Conservation (phyloP, 2,329 filamentous ascomycete genomes). For the Sclerotinia glacialis region DNA sequence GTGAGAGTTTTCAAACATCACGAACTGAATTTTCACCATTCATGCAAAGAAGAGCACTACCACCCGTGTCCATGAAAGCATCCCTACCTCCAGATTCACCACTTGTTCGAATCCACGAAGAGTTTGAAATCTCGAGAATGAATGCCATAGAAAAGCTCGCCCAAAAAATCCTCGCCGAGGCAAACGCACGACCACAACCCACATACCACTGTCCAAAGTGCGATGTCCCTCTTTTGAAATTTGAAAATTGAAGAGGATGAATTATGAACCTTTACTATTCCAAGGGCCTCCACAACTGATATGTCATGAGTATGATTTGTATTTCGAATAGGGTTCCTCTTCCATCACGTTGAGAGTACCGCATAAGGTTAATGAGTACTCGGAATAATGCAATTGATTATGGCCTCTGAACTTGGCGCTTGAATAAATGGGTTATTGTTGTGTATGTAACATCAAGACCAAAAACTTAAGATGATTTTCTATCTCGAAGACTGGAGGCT, state of each 20-base stretch:
- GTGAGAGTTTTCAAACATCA: not conserved
- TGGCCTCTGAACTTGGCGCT: not conserved
- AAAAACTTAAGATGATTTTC: not conserved
- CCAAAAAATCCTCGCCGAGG: not conserved
- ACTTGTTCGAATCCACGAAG: not conserved
- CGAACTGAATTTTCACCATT: not conserved
- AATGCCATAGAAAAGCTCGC: not conserved
- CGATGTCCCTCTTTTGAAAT: not conserved
- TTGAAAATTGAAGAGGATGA: not conserved
- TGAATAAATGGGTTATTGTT: not conserved
- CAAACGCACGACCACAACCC: not conserved
- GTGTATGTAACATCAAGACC: not conserved
- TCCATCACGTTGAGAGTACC: too few species aligned
- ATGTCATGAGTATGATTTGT: not conserved
- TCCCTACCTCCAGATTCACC: not conserved
- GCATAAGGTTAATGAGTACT: too few species aligned
- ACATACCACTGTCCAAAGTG: not conserved
- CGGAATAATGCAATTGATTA: too few species aligned
- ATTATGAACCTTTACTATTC: constrained; percentile 1
- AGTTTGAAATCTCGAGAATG: not conserved
- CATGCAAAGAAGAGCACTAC: not conserved
- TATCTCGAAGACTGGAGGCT: not conserved
- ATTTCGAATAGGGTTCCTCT: too few species aligned
- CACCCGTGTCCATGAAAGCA: not conserved
- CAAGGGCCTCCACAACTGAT: not conserved